Evolutionary conservation across 768 basidiomycete species (phyloP).

Genomic region (Xerocomellus chrysenteron): DNA sequence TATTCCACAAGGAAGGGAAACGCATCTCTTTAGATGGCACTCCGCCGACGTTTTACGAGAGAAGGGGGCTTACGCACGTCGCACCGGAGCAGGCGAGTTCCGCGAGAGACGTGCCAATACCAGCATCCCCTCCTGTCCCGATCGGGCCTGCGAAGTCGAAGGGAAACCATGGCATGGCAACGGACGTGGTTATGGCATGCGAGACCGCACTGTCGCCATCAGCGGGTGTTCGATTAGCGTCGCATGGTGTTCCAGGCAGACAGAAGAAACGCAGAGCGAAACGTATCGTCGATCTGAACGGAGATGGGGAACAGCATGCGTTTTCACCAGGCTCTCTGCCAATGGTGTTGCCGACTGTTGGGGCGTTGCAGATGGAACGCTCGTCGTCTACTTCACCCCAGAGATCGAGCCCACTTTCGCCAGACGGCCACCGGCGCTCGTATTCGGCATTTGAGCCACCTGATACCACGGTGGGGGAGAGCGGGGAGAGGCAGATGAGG

Average conservation of each 20-base stretch:
- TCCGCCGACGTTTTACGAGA: conserved; percentile 69
- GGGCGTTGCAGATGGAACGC: not conserved
- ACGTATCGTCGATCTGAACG: conserved; percentile 78
- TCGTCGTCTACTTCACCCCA: conserved; percentile 20
- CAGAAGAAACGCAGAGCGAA: conserved; percentile 61
- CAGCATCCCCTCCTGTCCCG: conserved; percentile 60
- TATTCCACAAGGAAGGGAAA: conserved; percentile 85
- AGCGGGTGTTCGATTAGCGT: conserved; percentile 41
- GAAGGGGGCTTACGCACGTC: conserved; percentile 49
- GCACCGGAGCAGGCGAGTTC: conserved; percentile 54
- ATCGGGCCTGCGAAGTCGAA: conserved; percentile 41
- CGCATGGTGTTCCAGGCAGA: conserved; percentile 45
- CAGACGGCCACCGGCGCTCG: conserved; percentile 15
- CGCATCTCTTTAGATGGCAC: conserved; percentile 73
- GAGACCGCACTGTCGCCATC: conserved; percentile 31
- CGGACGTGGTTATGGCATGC: conserved; percentile 21
- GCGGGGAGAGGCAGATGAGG: conserved; percentile 35
- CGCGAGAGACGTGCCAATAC: conserved; percentile 45
- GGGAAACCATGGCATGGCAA: conserved; percentile 13
- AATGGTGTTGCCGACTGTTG: conserved; percentile 1
- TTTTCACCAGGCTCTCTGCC: conserved; percentile 24
- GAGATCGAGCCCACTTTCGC: conserved; percentile 14
- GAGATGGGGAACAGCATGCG: conserved; percentile 37
- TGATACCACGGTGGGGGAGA: conserved; percentile 9
- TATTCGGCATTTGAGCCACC: conserved; percentile 58